Base-by-base conservation (phyloP, 2,329 filamentous ascomycete genomes). In the Byssochlamys sp. region DNA sequence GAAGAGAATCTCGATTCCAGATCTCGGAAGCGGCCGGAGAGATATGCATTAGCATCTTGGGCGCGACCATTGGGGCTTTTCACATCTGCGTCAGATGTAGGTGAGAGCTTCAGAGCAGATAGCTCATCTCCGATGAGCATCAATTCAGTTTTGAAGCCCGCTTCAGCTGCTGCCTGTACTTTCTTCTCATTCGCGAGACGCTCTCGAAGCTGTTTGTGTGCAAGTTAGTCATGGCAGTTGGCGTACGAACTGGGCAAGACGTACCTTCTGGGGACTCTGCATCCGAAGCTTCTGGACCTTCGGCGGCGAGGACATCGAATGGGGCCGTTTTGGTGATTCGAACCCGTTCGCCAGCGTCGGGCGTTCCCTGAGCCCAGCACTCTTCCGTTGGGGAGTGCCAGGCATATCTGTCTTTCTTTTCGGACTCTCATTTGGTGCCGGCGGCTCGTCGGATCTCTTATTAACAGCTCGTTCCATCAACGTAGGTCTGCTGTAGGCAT, bases 61-160 rank as follows among this genome's bases (percentile, higher is more conserved):
- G 55, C 51, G n/a, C 19, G 19, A n/a, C 39, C 14, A 45, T 45
- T 45, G 33, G 55, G 24, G 28, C 61, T 60, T 7, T 64, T 58
- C 33, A 57, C 55, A 11, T 61, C 57, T 62, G 71, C 54, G 70
- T 70, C 57, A 71, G 71, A 26, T 55, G 73, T 65, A 56, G 64
- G 68, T 72, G 24, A 62, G 19, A 67, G 69, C 54, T 64, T 72
- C 60, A 77, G 65, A 28, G 69, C 69, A 49, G 84, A 84, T 76
- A 96, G 84, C 70, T 96, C 91, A 58, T 90, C 84, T 0, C 88
- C 83, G 65, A 96, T 92, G 62, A 87, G 87, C 54, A 83, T 84
- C 7, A 96, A 78, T 69, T 96, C 91, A 3, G 84, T 83, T 69
- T 87, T 84, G 12, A 96, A 74, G 2, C 81, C 81, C 2, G 81